A percentile compares a stretch with the other conserved stretches of the same genome.
These are phyloP conservation scores for Fusarium sulawesiense DNA, from an alignment of 2,329 filamentous ascomycete genomes.

Conservation along the genomic window DNA sequence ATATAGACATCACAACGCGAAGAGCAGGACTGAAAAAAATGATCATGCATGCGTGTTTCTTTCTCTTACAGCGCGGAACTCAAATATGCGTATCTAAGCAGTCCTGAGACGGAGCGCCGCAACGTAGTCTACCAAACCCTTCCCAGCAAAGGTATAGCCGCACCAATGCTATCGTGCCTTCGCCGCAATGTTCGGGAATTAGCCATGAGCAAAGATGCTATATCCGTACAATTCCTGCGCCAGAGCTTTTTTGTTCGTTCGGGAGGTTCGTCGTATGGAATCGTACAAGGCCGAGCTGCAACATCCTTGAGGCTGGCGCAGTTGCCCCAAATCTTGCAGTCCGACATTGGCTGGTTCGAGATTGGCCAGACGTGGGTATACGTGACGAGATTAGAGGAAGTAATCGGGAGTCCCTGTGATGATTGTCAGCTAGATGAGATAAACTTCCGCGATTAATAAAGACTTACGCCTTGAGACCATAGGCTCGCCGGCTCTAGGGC, in stretches of 20 bases:
- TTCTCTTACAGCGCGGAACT: constrained; percentile 42
- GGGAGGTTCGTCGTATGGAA: constrained; percentile 39
- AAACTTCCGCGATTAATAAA: neutral
- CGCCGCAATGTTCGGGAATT: constrained; percentile 29
- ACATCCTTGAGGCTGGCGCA: constrained; percentile 29
- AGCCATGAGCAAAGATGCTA: constrained; percentile 35
- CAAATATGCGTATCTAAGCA: constrained; percentile 48
- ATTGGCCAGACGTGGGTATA: constrained; percentile 45
- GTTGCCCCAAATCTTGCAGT: constrained; percentile 27
- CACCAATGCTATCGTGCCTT: constrained; percentile 20
- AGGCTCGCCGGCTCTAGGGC: constrained; percentile 94
- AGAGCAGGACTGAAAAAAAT: neutral
- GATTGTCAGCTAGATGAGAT: constrained; percentile 36
- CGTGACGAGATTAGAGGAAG: constrained; percentile 79
- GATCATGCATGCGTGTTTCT: constrained; percentile 41
- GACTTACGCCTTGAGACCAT: constrained; percentile 92
- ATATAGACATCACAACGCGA: constrained; percentile 2
- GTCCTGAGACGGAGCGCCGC: constrained; percentile 34
- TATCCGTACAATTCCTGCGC: constrained; percentile 40
- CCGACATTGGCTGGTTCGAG: constrained; percentile 35
- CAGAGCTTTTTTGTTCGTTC: constrained; percentile 32
- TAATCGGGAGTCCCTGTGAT: constrained; percentile 86
- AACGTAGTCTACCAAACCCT: constrained; percentile 28
- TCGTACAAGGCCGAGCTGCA: constrained; percentile 47
- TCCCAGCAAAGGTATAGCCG: constrained; percentile 31